Evolutionary conservation across 2,329 filamentous ascomycete species (phyloP).

Genomic region (Xylaria sp.): DNA sequence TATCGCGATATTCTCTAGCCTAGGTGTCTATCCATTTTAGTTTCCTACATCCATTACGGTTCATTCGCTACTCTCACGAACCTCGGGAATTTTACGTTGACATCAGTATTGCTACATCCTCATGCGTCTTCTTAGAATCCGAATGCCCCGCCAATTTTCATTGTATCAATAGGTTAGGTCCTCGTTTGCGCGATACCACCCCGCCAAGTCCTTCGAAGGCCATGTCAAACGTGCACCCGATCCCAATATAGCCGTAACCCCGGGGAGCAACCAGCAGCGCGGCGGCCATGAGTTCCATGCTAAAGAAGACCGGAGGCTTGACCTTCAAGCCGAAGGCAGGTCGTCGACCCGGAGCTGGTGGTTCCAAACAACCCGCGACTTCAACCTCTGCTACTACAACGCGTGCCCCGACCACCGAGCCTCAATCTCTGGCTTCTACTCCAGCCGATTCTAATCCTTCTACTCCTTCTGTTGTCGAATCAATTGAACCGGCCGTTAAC

Average conservation of each 20-base stretch:
- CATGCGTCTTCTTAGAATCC: neutral
- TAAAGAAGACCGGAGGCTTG: conserved; percentile 71
- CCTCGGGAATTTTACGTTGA: neutral
- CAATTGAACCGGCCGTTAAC: conserved; percentile 29
- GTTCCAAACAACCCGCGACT: conserved; percentile 42
- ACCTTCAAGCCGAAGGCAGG: conserved; percentile 76
- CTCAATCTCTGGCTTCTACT: conserved; percentile 29
- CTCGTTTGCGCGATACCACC: conserved; percentile 21
- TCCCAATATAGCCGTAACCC: conserved; percentile 32
- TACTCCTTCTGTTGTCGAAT: conserved; percentile 35
- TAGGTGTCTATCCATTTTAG: neutral
- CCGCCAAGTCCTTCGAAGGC: conserved; percentile 18
- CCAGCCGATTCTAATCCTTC: conserved; percentile 30
- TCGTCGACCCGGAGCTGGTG: conserved; percentile 62
- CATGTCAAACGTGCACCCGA: conserved; percentile 30
- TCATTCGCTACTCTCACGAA: neutral
- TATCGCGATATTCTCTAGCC: neutral
- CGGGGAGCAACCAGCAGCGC: conserved; percentile 20
- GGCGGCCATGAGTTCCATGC: conserved; percentile 68
- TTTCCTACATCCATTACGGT: neutral
- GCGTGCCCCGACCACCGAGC: conserved; percentile 41
- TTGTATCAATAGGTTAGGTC: neutral
- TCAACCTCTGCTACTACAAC: conserved; percentile 40
- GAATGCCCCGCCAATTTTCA: neutral
- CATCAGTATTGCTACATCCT: neutral